phyloP scores from a whole-genome alignment of 2,329 filamentous ascomycete species.

The Pseudopyricularia javanii region DNA sequence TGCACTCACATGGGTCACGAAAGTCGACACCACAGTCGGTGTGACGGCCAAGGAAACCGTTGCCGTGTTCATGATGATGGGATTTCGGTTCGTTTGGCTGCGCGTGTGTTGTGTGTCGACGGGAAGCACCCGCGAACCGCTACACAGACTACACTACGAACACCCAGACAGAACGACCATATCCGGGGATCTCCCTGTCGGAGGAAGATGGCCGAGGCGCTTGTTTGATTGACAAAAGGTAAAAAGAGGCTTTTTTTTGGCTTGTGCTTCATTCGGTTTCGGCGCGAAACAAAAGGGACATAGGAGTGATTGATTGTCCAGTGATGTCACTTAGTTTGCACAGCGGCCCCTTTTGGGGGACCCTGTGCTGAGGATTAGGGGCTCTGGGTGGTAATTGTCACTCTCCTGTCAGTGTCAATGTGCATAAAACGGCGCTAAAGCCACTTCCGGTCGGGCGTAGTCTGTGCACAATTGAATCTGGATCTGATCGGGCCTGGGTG shows the following conservation, averaged over 20 bases:
- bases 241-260: not conserved
- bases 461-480: no score
- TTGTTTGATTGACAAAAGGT: not conserved
- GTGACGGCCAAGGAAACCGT: conserved; percentile 74
- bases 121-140: not conserved
- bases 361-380: no score
- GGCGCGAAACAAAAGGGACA: not conserved
- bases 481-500: no score
- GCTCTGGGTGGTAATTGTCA: no score
- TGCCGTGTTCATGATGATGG: conserved; percentile 52
- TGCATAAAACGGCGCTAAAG: no score
- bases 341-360: no score
- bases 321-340: not conserved
- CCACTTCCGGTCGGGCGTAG: no score
- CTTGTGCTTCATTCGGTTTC: not conserved
- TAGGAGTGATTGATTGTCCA: not conserved
- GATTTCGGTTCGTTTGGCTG: not conserved
- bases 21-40: conserved; percentile 76
- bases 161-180: not conserved
- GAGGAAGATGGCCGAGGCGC: not conserved
- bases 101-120: not conserved
- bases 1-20: conserved; percentile 68
- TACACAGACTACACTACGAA: not conserved
- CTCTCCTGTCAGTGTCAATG: no score
- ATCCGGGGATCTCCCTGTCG: not conserved